These are phyloP conservation scores for Aureobasidium sp. DNA, from an alignment of 2,329 filamentous ascomycete genomes.

Conservation along the genomic window DNA sequence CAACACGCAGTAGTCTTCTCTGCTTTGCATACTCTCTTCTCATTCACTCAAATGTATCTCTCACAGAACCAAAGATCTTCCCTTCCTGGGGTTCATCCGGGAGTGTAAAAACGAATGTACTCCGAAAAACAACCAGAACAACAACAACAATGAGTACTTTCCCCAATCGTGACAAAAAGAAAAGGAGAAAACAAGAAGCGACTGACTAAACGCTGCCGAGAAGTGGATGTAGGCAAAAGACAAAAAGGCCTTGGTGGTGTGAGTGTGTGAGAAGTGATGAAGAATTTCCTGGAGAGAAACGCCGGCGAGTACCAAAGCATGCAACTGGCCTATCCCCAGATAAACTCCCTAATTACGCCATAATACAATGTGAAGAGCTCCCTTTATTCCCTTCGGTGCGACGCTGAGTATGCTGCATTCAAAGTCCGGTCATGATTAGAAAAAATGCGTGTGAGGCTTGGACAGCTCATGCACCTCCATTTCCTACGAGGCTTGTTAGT, in stretches of 20 bases:
- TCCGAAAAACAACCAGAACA: constrained; percentile 1
- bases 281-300: constrained; percentile 10
- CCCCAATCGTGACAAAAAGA: background rate
- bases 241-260: background rate
- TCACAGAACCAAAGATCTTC: constrained; percentile 9
- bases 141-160: constrained; percentile 2
- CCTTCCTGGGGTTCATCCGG: background rate
- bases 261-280: background rate
- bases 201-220: constrained; percentile 10
- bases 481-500: constrained; percentile 59
- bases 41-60: constrained; percentile 1
- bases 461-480: constrained; percentile 99
- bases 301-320: constrained; percentile 9
- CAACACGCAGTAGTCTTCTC: background rate
- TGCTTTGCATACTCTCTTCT: constrained; percentile 4
- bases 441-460: constrained; percentile 99
- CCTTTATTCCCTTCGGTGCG: constrained; percentile 1
- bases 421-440: constrained; percentile 53
- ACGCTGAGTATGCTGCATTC: constrained; percentile 12
- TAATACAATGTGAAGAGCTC: constrained; percentile 11
- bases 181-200: constrained; percentile 3
- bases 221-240: constrained; percentile 3
- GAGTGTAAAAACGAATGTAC: constrained; percentile 5
- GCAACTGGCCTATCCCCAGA: constrained; percentile 3
- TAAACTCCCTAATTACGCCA: constrained; percentile 8